A percentile compares a stretch with the other conserved stretches of the same genome.
Conservation (phyloP, 495 filamentous ascomycete genomes). For the Penicillium roqueforti region DNA sequence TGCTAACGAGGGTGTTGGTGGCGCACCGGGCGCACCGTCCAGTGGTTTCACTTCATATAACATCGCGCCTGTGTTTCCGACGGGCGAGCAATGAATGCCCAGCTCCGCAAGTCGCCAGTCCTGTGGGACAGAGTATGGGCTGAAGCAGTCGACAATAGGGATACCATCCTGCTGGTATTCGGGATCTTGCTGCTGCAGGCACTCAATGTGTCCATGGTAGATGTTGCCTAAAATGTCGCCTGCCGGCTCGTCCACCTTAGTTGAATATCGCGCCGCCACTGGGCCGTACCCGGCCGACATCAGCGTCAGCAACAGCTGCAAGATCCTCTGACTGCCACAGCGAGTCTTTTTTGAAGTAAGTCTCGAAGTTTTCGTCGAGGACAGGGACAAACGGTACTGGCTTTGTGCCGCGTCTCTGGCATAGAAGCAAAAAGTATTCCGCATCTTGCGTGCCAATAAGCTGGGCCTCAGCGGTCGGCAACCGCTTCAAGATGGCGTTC, state of each 20-base stretch:
- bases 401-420: slow-evolving; percentile 22
- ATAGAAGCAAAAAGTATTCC: neutral
- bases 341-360: slow-evolving; percentile 45
- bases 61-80: no score
- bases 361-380: slow-evolving; percentile 40
- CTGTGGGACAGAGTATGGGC: slow-evolving; percentile 23
- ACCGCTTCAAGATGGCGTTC: slow-evolving; percentile 7
- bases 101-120: slow-evolving; percentile 40
- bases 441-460: neutral
- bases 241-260: slow-evolving; percentile 80
- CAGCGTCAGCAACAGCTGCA: slow-evolving; percentile 26
- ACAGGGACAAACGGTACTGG: slow-evolving; percentile 31
- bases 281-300: slow-evolving; percentile 44
- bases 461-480: neutral
- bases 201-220: slow-evolving; percentile 78
- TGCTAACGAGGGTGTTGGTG: slow-evolving; percentile 32
- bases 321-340: slow-evolving; percentile 43
- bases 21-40: slow-evolving; percentile 44
- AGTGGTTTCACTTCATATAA: slow-evolving; percentile 45
- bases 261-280: slow-evolving; percentile 87
- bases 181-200: slow-evolving; percentile 64
- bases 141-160: slow-evolving; percentile 89
- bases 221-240: slow-evolving; percentile 88
- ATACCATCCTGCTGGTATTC: slow-evolving; percentile 58
- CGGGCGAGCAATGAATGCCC: no score